phyloP scores from a whole-genome alignment of 257 asterid species.

The Salvia miltiorrhiza region DNA sequence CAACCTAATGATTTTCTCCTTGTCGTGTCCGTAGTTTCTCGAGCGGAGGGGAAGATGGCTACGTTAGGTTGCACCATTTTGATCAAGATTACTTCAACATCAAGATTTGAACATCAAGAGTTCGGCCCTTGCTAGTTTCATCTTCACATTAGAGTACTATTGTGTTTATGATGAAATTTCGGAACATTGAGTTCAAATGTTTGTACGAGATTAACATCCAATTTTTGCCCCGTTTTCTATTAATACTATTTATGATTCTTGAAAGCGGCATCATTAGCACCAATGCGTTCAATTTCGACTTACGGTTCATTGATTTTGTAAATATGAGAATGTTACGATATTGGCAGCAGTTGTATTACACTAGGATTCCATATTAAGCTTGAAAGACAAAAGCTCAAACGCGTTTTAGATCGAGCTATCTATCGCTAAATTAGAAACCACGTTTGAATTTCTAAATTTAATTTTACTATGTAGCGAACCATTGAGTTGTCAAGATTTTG shows the following conservation, averaged over 20 bases:
- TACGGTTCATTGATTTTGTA: not conserved
- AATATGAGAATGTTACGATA: not conserved
- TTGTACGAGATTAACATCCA: not conserved
- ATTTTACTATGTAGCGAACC: too few species aligned
- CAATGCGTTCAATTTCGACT: not conserved
- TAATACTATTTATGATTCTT: not conserved
- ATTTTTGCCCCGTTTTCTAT: not conserved
- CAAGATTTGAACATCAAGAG: constrained; percentile 42
- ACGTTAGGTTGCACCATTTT: constrained; percentile 82
- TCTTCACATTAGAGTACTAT: not conserved
- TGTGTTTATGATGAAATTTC: constrained; percentile 7
- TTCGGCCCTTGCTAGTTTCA: not conserved
- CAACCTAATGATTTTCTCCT: not conserved
- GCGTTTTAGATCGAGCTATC: not conserved
- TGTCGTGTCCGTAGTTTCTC: constrained; percentile 47
- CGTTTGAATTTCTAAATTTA: too few species aligned
- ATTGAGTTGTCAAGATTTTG: too few species aligned
- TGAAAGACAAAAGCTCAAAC: not conserved
- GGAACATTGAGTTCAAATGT: not conserved
- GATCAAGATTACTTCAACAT: constrained; percentile 81
- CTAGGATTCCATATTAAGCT: too few species aligned
- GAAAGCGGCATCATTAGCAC: not conserved
- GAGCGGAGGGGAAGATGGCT: constrained; percentile 97
- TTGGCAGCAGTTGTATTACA: not conserved
- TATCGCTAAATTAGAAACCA: not conserved